phyloP scores from a whole-genome alignment of 176 grass and related monocot genomes.

The Oryza glaberrima region DNA sequence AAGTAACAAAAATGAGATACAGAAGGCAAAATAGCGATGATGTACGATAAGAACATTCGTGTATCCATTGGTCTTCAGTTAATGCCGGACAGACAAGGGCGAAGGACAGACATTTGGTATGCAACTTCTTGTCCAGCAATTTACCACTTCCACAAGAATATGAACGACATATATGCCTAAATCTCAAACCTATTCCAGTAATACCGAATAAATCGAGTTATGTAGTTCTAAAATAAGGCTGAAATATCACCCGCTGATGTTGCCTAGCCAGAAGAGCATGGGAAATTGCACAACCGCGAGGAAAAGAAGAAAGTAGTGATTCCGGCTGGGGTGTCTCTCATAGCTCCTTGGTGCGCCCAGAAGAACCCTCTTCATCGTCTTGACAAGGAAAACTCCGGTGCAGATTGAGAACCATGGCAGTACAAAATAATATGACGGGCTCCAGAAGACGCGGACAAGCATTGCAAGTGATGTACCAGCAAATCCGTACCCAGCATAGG shows the following conservation, averaged over 20 bases:
- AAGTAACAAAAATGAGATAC: background rate
- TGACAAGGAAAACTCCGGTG: constrained; percentile 77
- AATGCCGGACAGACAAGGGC: background rate
- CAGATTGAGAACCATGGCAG: constrained; percentile 76
- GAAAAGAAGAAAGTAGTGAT: constrained; percentile 83
- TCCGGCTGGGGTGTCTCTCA: constrained; percentile 45
- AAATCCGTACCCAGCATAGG: constrained; percentile 77
- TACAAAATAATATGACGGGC: constrained; percentile 64
- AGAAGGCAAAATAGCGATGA: background rate
- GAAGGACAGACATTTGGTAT: background rate
- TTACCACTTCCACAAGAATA: background rate
- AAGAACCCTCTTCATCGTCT: constrained; percentile 77
- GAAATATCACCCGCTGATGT: constrained; percentile 17
- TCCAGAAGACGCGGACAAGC: constrained; percentile 67
- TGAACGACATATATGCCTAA: background rate
- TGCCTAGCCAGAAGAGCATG: constrained; percentile 41
- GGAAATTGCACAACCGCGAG: constrained; percentile 69
- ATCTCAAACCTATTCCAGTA: background rate
- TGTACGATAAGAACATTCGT: background rate
- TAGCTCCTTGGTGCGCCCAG: constrained; percentile 49
- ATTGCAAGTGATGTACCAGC: constrained; percentile 56
- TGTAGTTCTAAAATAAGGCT: background rate
- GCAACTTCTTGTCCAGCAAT: background rate
- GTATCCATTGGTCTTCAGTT: background rate
- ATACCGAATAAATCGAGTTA: background rate